phyloP scores from a whole-genome alignment of 2,329 filamentous ascomycete genomes.

The Penicillium sp. region DNA sequence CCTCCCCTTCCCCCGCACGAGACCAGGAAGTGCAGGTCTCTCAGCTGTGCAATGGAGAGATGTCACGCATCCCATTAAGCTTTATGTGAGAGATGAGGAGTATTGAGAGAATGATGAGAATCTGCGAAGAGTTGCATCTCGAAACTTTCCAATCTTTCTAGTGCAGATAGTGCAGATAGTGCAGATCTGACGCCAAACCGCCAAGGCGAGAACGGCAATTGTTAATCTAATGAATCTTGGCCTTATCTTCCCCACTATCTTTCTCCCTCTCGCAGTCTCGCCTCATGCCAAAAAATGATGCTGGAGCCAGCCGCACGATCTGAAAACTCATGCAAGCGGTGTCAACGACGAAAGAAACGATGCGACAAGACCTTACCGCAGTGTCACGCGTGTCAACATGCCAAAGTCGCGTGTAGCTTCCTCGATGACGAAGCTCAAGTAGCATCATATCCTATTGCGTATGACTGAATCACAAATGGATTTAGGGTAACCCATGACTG shows the following conservation, averaged over 20 bases:
- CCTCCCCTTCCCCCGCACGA: not conserved
- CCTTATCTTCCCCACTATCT: constrained; percentile 3
- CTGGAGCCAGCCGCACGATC: constrained; percentile 25
- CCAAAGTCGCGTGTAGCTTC: constrained; percentile 44
- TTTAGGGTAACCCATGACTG: not conserved
- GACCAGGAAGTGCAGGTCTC: not conserved
- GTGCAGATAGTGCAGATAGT: not conserved
- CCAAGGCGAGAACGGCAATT: not conserved
- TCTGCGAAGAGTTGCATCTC: not conserved
- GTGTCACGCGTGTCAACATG: constrained; percentile 42
- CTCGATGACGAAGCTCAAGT: constrained; percentile 41
- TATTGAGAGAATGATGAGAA: not conserved
- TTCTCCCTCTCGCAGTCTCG: not conserved
- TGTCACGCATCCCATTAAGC: not conserved
- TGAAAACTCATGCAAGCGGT: constrained; percentile 40
- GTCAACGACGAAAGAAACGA: constrained; percentile 47
- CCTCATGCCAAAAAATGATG: constrained; percentile 3
- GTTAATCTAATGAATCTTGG: not conserved
- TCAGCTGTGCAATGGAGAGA: not conserved
- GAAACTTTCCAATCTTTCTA: not conserved
- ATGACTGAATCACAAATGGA: constrained; percentile 14
- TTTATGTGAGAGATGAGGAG: not conserved
- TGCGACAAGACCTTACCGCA: constrained; percentile 43
- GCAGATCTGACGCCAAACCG: not conserved
- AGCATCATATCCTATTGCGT: constrained; percentile 46